A percentile compares a stretch with the other conserved stretches of the same genome.
These are phyloP conservation scores for Kodamaea suecica DNA, from an alignment of 1,139 yeast genomes.

Conservation along the genomic window DNA sequence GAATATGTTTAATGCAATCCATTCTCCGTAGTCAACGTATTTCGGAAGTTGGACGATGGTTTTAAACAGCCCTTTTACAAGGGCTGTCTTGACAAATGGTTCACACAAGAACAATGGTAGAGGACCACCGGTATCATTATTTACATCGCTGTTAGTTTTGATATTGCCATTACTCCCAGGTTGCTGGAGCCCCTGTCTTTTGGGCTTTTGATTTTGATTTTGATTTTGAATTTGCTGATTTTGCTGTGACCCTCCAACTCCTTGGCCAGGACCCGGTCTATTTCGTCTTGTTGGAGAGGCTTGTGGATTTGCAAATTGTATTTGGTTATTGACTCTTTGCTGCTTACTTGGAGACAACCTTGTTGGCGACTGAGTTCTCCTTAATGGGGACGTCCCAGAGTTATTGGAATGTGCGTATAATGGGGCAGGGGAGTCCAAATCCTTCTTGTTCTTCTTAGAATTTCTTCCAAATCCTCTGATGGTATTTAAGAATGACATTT, in stretches of 20 bases:
- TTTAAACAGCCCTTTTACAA: conserved; percentile 95
- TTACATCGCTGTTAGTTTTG: conserved; percentile 12
- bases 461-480: conserved; percentile 64
- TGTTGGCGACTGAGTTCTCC: conserved; percentile 38
- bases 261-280: conserved; percentile 12
- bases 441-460: conserved; percentile 52
- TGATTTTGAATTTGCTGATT: not conserved
- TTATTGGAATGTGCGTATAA: conserved; percentile 33
- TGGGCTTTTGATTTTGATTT: conserved; percentile 19
- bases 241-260: not conserved
- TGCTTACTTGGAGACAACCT: conserved; percentile 34
- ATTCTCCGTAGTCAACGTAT: conserved; percentile 90
- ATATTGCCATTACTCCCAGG: conserved; percentile 11
- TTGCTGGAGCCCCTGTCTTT: conserved; percentile 14
- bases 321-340: conserved; percentile 22
- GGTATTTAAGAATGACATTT: conserved; percentile 46
- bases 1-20: conserved; percentile 92
- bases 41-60: conserved; percentile 94
- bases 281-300: conserved; percentile 36
- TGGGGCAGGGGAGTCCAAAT: conserved; percentile 35
- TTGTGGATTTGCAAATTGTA: conserved; percentile 24
- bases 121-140: conserved; percentile 15
- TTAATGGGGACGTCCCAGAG: conserved; percentile 31
- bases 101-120: conserved; percentile 78
- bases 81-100: conserved; percentile 89